Conservation (phyloP, 1,284 basidiomycete genomes). For the Ganoderma meredithae region DNA sequence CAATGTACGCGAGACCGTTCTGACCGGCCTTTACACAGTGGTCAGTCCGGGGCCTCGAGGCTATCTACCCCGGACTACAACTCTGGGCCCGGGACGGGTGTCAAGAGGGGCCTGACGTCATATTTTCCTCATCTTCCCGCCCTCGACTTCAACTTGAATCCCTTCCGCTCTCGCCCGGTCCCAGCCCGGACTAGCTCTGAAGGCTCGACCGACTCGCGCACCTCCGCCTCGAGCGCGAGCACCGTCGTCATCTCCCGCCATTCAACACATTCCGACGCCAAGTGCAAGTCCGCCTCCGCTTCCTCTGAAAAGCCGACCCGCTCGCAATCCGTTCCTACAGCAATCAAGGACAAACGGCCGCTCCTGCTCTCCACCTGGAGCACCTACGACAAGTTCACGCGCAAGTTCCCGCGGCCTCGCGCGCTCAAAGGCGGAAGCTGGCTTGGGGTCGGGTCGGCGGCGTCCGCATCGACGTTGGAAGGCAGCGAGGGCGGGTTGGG, state of each 20-base stretch:
- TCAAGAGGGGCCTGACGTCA: slow-evolving; percentile 24
- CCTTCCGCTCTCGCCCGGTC: slow-evolving; percentile 17
- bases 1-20: slow-evolving; percentile 21
- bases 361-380: slow-evolving; percentile 36
- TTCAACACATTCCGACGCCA: background rate
- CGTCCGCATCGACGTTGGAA: slow-evolving; percentile 30
- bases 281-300: too few relatives aligned
- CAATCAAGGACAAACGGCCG: slow-evolving; percentile 31
- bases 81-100: background rate
- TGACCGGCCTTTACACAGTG: slow-evolving; percentile 15
- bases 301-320: background rate
- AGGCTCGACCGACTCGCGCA: slow-evolving; percentile 23
- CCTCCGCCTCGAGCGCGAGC: slow-evolving; percentile 25
- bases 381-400: slow-evolving; percentile 55
- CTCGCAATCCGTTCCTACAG: slow-evolving; percentile 14
- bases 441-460: background rate
- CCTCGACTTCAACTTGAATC: background rate
- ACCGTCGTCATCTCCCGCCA: slow-evolving; percentile 27
- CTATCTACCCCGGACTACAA: slow-evolving; percentile 35
- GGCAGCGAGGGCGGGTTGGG: slow-evolving; percentile 50
- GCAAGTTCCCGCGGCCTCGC: slow-evolving; percentile 59
- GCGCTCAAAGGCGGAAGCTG: slow-evolving; percentile 42
- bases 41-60: slow-evolving; percentile 20
- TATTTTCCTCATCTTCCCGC: slow-evolving; percentile 32
- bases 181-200: slow-evolving; percentile 20